Base-by-base conservation (phyloP, 2,329 filamentous ascomycete genomes). In the Domatiomyces globalis region DNA sequence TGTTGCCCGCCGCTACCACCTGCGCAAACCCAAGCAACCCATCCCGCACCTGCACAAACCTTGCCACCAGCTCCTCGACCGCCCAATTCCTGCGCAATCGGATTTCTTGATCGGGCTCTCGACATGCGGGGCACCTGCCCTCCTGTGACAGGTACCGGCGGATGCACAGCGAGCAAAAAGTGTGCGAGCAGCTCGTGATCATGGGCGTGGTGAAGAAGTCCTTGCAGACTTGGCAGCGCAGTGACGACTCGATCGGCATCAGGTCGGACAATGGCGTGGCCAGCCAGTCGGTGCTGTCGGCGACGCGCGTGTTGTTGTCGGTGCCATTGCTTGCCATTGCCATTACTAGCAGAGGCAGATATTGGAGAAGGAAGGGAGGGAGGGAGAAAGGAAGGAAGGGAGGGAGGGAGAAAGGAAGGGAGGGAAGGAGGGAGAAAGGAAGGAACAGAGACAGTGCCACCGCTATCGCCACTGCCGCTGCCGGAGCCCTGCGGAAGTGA, bases 181-280 rank as follows among this genome's bases (percentile, higher is more conserved):
- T 96, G 66, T 98, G 92, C 50, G 81, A 85, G 70, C 92, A 98
- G 1, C 86, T 85, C 0, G 92, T 98, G 56, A 95, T 83, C 79
- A 98, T 92, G 0, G 92, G 92, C 48, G 88, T 94, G 55, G 81
- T 81, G 71, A 86, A 96, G 69, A 96, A 94, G 67, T 98, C 94
- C 66, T 96, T 96, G 78, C 92, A 98, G 54, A 98, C 85, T 68
- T 96, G 87, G 69, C 92, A 98, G 61, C 92, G 86, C 18, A 98
- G 75, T 2, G 88, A 81, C 54, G 84, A 81, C 63, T 98, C 92
- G 56, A 98, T 62, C 46, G 67, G 68, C 51, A 67, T 64, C 43
- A 73, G 63, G 33, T 65, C 58, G 12, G 65, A 63, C 50, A 74
- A 65, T 44, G 72, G 71, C 43, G 72, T 73, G 43, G 62, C 60